phyloP scores from a whole-genome alignment of 495 filamentous ascomycete species.

The Xanthoparmelia taractica region DNA sequence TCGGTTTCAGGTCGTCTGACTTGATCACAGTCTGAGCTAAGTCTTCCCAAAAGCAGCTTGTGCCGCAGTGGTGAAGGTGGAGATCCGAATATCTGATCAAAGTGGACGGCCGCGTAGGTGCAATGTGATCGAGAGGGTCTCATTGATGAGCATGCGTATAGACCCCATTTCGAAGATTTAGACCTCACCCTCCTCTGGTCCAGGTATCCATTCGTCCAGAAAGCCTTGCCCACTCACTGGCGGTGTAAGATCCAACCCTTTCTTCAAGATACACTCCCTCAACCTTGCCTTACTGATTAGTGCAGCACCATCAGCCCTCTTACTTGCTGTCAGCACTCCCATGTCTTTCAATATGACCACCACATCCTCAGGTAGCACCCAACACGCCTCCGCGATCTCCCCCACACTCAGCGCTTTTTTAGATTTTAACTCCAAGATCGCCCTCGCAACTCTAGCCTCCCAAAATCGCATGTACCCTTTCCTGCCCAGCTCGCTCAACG shows the following conservation, averaged over 20 bases:
- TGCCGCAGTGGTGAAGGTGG: not conserved
- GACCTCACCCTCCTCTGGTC: not conserved
- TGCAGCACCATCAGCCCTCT: constrained; percentile 30
- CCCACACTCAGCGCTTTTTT: constrained; percentile 43
- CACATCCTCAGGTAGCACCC: constrained; percentile 76
- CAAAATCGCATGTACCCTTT: constrained; percentile 77
- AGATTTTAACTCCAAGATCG: constrained; percentile 42
- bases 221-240: constrained; percentile 45
- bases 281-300: constrained; percentile 41
- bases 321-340: constrained; percentile 57
- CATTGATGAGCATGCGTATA: not conserved
- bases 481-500: constrained; percentile 73
- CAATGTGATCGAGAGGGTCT: not conserved
- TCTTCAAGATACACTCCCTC: constrained; percentile 39
- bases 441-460: constrained; percentile 69
- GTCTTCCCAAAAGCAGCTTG: not conserved
- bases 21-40: not conserved
- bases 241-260: constrained; percentile 38
- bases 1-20: not conserved
- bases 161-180: not conserved
- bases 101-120: not conserved
- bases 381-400: constrained; percentile 57
- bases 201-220: constrained; percentile 31
- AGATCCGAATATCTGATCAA: not conserved
- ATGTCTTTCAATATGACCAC: constrained; percentile 69